A percentile compares a stretch with the other conserved stretches of the same genome.
phyloP scores from a whole-genome alignment of 108 stramenopile genomes.

The Pseudonitzschia pungens region DNA sequence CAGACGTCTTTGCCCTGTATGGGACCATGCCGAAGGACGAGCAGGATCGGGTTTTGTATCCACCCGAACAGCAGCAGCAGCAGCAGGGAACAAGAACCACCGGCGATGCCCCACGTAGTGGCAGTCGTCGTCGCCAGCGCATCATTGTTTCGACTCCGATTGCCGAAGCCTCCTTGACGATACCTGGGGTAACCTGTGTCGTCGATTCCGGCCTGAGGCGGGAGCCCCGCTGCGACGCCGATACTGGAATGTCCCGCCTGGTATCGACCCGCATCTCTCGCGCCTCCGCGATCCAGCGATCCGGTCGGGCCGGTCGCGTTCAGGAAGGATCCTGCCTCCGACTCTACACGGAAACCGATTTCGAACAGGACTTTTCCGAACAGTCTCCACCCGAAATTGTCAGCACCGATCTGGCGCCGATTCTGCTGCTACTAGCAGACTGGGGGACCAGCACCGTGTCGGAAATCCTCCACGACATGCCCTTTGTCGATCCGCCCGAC shows the following conservation, averaged over 20 bases:
- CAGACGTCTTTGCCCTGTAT: conserved; percentile 66
- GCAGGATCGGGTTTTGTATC: conserved; percentile 68
- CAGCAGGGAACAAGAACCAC: no score
- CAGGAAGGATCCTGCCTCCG: conserved; percentile 79
- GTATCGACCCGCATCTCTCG: conserved; percentile 59
- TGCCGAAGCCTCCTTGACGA: conserved; percentile 85
- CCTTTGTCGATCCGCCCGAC: conserved; percentile 77
- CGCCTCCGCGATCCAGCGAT: conserved; percentile 76
- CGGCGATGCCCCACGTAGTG: not conserved
- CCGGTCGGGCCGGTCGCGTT: conserved; percentile 86
- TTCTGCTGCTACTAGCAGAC: conserved; percentile 67
- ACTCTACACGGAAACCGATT: conserved; percentile 66
- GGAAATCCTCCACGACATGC: conserved; percentile 70
- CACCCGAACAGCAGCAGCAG: not conserved
- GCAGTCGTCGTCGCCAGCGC: conserved; percentile 32
- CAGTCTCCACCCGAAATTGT: conserved; percentile 71
- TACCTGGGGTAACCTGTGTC: conserved; percentile 76
- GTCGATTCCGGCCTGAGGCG: conserved; percentile 79
- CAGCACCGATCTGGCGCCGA: conserved; percentile 66
- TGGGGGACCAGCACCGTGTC: conserved; percentile 66
- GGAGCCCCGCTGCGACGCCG: conserved; percentile 67
- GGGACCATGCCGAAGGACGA: conserved; percentile 61
- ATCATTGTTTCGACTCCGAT: conserved; percentile 81
- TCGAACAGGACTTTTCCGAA: conserved; percentile 25
- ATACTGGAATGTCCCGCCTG: conserved; percentile 70